These are phyloP conservation scores for Pythium chondricola DNA, from an alignment of 352 stramenopile species.

Conservation along the genomic window DNA sequence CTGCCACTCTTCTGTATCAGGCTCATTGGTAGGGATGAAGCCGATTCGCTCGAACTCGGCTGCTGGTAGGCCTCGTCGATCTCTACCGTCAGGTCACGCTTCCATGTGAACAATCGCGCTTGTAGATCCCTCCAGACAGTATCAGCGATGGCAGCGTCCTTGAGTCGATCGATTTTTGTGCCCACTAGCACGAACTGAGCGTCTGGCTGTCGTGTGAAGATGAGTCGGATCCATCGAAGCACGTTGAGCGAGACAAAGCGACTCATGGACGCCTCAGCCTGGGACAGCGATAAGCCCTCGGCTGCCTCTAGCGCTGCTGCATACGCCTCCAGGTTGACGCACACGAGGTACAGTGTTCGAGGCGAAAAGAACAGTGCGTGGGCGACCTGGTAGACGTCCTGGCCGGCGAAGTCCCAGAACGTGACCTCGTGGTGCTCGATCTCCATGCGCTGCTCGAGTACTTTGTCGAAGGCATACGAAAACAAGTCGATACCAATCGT, in stretches of 20 bases:
- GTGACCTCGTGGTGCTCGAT: conserved; percentile 8
- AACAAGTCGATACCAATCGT: conserved; percentile 31
- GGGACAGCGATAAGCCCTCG: neutral
- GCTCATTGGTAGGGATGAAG: no score
- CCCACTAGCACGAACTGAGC: neutral
- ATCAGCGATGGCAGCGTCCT: neutral
- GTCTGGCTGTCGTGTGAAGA: neutral
- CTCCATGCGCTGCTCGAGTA: neutral
- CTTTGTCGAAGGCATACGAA: conserved; percentile 12
- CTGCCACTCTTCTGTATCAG: no score
- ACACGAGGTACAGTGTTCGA: conserved; percentile 4
- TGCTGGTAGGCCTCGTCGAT: neutral
- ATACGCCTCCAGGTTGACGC: conserved; percentile 5
- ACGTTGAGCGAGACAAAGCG: neutral
- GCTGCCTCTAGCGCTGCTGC: no score
- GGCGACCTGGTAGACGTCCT: conserved; percentile 1
- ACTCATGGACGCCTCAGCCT: neutral
- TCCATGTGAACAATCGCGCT: neutral
- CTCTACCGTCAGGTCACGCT: neutral
- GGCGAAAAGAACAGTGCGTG: conserved; percentile 1
- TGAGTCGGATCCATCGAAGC: neutral
- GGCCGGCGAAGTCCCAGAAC: conserved; percentile 17
- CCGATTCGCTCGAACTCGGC: no score
- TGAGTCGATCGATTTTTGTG: neutral
- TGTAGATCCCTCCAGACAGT: neutral